phyloP scores from a whole-genome alignment of 2,329 filamentous ascomycete genomes.

The Chaetomium strumarium region DNA sequence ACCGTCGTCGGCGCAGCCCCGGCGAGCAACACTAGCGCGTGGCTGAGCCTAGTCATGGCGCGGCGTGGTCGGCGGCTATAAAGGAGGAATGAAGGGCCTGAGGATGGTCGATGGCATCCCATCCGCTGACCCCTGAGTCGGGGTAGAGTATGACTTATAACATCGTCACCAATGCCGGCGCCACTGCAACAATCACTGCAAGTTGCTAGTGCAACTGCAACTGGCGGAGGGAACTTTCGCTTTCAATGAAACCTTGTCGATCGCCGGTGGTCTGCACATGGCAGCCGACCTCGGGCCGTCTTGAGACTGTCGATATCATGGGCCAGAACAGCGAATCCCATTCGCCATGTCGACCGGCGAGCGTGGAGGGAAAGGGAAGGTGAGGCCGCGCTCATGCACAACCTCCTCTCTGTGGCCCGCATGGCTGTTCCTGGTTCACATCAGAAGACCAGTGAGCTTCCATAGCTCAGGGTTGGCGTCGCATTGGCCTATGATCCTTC shows the following conservation, averaged over 20 bases:
- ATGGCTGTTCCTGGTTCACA: not conserved
- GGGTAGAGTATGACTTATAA: not conserved
- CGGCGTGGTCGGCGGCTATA: not conserved
- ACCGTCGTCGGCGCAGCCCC: not conserved
- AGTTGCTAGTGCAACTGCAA: not conserved
- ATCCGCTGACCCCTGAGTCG: no score
- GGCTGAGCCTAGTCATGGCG: conserved; percentile 4
- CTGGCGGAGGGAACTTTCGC: not conserved
- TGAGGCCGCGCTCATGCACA: conserved; percentile 2
- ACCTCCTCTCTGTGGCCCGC: conserved; percentile 3
- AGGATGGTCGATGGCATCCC: not conserved
- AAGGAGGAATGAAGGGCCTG: not conserved
- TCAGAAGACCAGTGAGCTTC: not conserved
- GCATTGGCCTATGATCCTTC: not conserved
- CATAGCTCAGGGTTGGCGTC: not conserved
- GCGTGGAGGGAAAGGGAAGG: not conserved
- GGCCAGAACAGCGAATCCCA: not conserved
- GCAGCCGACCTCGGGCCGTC: not conserved
- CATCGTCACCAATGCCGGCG: not conserved
- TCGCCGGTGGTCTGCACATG: not conserved
- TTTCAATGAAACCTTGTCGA: not conserved
- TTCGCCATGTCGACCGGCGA: not conserved
- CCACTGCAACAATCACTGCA: no score
- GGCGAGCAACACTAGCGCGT: not conserved
- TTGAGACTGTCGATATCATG: not conserved